These are phyloP conservation scores for Geotrichum candidum DNA, from an alignment of 1,139 yeast species.

Conservation along the genomic window DNA sequence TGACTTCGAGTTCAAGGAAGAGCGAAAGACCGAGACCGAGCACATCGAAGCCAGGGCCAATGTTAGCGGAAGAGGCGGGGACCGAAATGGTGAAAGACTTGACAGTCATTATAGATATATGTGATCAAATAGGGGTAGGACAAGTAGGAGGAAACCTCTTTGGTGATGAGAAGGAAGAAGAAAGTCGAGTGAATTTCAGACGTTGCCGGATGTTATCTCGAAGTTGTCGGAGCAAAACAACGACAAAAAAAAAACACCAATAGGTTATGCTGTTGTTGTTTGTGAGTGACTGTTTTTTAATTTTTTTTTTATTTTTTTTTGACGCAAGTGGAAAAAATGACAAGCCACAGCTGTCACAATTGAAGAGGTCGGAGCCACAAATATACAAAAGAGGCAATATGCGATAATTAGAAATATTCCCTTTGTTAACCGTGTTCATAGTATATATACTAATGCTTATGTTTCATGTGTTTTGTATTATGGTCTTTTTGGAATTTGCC, in stretches of 20 bases:
- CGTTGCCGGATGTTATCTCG: not conserved
- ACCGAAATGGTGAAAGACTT: slow-evolving; percentile 49
- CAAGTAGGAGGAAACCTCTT: not conserved
- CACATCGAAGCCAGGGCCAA: slow-evolving; percentile 98
- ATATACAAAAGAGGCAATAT: not conserved
- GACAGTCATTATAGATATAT: slow-evolving; percentile 3
- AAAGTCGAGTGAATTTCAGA: not conserved
- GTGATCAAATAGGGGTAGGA: not conserved
- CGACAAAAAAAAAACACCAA: not conserved
- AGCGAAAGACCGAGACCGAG: slow-evolving; percentile 81
- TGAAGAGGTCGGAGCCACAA: not conserved
- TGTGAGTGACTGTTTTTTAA: not conserved
- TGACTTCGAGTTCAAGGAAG: slow-evolving; percentile 63
- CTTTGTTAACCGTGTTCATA: not conserved
- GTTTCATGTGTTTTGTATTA: not conserved
- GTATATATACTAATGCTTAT: not conserved
- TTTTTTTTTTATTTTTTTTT: not conserved
- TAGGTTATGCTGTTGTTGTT: not conserved
- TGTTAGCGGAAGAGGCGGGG: slow-evolving; percentile 96
- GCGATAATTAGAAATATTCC: not conserved
- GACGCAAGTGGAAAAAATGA: not conserved
- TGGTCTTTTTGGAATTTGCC: not conserved
- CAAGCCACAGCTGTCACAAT: not conserved
- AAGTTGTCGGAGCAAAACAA: not conserved
- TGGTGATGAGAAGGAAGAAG: not conserved